phyloP scores from a whole-genome alignment of 257 asterid species.

The Scutellaria baicalensis region DNA sequence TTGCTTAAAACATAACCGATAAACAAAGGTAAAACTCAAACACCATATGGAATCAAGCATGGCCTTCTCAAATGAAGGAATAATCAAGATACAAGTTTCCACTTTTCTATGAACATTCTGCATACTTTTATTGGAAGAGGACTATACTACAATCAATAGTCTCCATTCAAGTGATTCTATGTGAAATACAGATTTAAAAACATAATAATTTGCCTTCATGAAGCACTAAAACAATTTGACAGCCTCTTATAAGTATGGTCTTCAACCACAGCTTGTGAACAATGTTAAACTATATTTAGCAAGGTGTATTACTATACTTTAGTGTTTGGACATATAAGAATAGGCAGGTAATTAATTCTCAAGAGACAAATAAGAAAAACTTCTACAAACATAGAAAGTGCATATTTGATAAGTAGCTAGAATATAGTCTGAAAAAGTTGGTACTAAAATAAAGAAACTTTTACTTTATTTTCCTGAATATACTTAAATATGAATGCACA shows the following conservation, averaged over 20 bases:
- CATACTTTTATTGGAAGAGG: background rate
- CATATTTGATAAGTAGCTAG: background rate
- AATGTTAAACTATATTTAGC: background rate
- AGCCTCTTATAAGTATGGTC: background rate
- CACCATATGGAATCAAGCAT: background rate
- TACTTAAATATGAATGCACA: too few relatives aligned
- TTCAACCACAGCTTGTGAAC: background rate
- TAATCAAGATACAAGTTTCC: background rate
- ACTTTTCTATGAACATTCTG: background rate
- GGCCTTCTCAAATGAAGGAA: background rate
- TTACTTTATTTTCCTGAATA: background rate
- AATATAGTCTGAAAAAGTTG: background rate
- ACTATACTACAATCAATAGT: background rate
- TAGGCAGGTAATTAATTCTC: background rate
- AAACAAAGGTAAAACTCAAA: background rate
- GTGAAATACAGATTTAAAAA: background rate
- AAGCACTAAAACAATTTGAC: background rate
- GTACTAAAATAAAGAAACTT: background rate
- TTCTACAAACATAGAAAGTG: background rate
- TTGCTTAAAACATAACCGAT: background rate
- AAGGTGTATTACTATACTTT: background rate
- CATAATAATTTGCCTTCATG: background rate
- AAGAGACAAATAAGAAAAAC: too few relatives aligned
- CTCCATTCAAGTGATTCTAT: background rate
- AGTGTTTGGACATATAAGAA: background rate